Evolutionary conservation across 2,329 filamentous ascomycete genomes (phyloP), one percentile per base, ranked within the genome.

Genomic region (Lecanoromycetidae sp.): DNA sequence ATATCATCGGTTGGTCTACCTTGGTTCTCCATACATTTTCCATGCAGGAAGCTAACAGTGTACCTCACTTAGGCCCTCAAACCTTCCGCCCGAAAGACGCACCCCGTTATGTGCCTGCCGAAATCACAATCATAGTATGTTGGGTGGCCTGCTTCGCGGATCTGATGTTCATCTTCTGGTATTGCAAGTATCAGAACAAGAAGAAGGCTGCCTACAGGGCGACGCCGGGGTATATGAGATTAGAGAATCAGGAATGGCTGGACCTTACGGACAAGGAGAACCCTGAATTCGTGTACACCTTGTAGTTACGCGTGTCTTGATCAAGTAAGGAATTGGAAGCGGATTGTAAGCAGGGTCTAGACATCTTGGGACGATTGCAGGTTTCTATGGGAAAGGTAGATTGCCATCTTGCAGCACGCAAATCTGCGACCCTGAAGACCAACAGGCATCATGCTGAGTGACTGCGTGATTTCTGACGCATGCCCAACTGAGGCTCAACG

Each of bases 181-280:
- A 76, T 68, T 83, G 74, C 58, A 63, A 65, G 9, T 59, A 60
- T 17, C 69, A 80, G 63, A 84, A 84, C 54, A 62, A 60, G 52
- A 71, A 71, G 61, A 84, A 83, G 63, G 74, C 68, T 0, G 56
- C 57, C 5, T 57, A 75, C 12, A 39, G 76, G 34, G 70, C 69
- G 1, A 63, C 66, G 42, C 71, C 76, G 0, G 72, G 67, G 1
- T 84, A 84, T 58, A 66, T 68, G 20, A 78, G 71, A 60, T 52
- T 82, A 45, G 75, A 78, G 59, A 81, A 82, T 52, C 78, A 82
- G 60, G 80, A 82, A 67, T 82, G 59, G 58, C 60, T 68, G 44
- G 37, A 49, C 44, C 15, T 49, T 23, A 48, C 41, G 8, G 47
- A 49, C 13, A 63, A 68, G 46, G 79, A 84, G 66, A 84, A 81